These are phyloP conservation scores for Picea abies DNA, from an alignment of 83 land plant species.

Conservation along the genomic window DNA sequence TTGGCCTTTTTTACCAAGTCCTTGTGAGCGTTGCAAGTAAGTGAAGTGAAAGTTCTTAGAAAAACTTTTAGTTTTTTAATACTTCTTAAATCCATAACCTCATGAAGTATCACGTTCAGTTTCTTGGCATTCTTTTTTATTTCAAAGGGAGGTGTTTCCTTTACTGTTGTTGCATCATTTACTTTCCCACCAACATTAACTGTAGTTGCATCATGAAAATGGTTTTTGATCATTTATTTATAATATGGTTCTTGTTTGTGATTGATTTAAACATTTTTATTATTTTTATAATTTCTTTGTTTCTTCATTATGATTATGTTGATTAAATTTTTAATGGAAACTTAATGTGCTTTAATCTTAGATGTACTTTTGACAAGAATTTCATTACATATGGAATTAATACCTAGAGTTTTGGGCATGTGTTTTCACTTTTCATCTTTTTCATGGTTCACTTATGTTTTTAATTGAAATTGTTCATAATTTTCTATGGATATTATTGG, in stretches of 20 bases:
- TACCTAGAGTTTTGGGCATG: too few species aligned
- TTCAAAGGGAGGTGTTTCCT: not conserved
- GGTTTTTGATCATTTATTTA: not conserved
- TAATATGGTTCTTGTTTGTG: not conserved
- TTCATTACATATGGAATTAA: too few species aligned
- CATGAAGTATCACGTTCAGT: slow-evolving; percentile 17
- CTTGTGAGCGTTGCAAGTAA: not conserved
- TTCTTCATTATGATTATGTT: too few species aligned
- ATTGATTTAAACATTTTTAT: not conserved
- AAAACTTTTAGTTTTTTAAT: slow-evolving; percentile 24
- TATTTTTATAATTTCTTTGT: not conserved
- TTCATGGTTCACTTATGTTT: too few species aligned
- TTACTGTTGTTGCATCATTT: slow-evolving; percentile 4
- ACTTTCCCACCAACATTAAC: not conserved
- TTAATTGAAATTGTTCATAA: too few species aligned
- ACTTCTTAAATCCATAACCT: slow-evolving; percentile 28
- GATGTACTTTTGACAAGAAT: too few species aligned
- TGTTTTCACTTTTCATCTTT: too few species aligned
- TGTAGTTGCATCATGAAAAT: not conserved
- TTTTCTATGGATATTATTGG: too few species aligned
- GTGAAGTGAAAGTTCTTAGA: slow-evolving; percentile 8
- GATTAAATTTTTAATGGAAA: too few species aligned
- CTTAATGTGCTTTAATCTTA: too few species aligned
- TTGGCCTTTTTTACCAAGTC: slow-evolving; percentile 27
- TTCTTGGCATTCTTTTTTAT: not conserved